phyloP scores from a whole-genome alignment of 257 asterid genomes.

The Nicotiana noctiflora region DNA sequence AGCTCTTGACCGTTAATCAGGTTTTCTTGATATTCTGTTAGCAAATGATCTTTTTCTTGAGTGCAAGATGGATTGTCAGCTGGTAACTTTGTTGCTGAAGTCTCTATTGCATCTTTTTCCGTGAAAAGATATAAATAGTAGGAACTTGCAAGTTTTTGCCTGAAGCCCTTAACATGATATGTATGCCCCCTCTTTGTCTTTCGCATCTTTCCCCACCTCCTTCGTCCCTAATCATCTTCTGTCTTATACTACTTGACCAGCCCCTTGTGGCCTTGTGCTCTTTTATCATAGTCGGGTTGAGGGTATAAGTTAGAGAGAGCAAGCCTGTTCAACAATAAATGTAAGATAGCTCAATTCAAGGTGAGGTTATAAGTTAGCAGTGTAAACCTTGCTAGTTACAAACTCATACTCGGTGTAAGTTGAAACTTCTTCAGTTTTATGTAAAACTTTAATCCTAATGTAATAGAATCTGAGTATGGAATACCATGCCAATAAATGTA shows the following conservation, averaged over 20 bases:
- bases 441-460: not conserved
- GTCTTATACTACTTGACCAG: not conserved
- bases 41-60: not conserved
- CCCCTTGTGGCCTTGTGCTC: not conserved
- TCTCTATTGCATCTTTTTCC: not conserved
- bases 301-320: not conserved
- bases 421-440: not conserved
- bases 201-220: not conserved
- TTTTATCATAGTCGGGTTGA: not conserved
- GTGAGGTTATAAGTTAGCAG: not conserved
- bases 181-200: slow-evolving; percentile 1
- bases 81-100: not conserved
- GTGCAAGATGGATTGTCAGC: not conserved
- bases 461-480: not conserved
- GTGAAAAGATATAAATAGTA: not conserved
- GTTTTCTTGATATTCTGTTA: not conserved
- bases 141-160: not conserved
- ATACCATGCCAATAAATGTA: not conserved
- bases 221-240: not conserved
- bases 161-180: slow-evolving; percentile 3
- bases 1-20: slow-evolving; percentile 5
- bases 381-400: not conserved
- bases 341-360: not conserved
- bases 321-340: too few species aligned
- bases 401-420: not conserved